phyloP scores from a whole-genome alignment of 2,329 filamentous ascomycete species.

The Xylariaceae sp. region DNA sequence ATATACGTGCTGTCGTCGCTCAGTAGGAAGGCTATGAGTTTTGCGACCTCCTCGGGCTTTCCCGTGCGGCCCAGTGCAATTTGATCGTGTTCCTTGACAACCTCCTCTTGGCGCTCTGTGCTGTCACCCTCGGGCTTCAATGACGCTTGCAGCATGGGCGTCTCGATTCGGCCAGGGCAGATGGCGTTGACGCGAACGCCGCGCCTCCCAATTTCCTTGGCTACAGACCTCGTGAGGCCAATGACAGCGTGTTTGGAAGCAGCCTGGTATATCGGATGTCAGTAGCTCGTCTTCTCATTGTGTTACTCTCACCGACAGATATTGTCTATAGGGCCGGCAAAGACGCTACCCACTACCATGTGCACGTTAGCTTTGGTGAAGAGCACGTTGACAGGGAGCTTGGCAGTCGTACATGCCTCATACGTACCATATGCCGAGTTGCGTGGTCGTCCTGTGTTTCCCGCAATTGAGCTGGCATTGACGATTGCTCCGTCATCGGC shows the following conservation, averaged over 20 bases:
- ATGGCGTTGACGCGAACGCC: constrained; percentile 21
- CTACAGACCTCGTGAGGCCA: constrained; percentile 27
- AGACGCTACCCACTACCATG: no score
- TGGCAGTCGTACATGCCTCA: neutral
- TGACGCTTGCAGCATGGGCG: neutral
- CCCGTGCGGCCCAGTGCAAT: constrained; percentile 17
- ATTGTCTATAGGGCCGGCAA: no score
- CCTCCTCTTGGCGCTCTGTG: neutral
- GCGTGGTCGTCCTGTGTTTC: neutral
- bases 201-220: constrained; percentile 24
- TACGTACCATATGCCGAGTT: constrained; percentile 15
- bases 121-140: neutral
- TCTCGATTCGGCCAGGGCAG: constrained; percentile 11
- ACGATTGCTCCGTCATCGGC: constrained; percentile 39
- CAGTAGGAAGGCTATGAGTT: constrained; percentile 26
- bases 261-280: constrained; percentile 1
- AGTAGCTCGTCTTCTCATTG: neutral
- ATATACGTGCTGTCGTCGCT: constrained; percentile 31
- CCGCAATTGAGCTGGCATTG: constrained; percentile 32
- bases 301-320: no score
- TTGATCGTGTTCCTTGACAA: neutral
- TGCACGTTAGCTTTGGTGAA: no score
- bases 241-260: constrained; percentile 29
- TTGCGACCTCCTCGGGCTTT: constrained; percentile 28
- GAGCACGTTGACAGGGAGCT: neutral